A percentile compares a stretch with the other conserved stretches of the same genome.
These are phyloP conservation scores for Talaromyces pinophilus DNA, from an alignment of 2,329 filamentous ascomycete genomes.

Conservation along the genomic window DNA sequence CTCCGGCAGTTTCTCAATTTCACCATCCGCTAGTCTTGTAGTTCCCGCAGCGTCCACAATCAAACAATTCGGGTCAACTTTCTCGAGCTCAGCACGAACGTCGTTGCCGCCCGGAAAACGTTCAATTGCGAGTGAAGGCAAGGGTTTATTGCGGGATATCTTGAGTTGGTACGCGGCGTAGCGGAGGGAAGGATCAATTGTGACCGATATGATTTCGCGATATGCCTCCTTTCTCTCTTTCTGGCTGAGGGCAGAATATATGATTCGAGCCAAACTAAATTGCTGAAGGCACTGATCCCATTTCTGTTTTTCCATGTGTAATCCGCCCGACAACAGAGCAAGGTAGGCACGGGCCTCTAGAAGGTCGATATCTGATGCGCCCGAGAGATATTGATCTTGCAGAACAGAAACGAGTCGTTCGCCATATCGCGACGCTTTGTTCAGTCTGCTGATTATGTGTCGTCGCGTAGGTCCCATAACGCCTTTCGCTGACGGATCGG, in stretches of 20 bases:
- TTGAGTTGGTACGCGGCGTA: conserved; percentile 93
- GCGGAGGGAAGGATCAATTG: conserved; percentile 87
- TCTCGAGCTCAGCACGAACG: conserved; percentile 68
- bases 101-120: conserved; percentile 68
- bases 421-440: conserved; percentile 74
- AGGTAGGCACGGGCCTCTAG: conserved; percentile 86
- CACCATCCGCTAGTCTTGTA: conserved; percentile 48
- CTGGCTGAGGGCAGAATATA: conserved; percentile 75
- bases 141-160: conserved; percentile 79
- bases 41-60: conserved; percentile 58
- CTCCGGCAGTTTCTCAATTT: conserved; percentile 60
- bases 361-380: conserved; percentile 69
- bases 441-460: conserved; percentile 84
- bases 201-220: conserved; percentile 81
- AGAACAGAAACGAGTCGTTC: conserved; percentile 68
- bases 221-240: conserved; percentile 71
- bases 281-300: conserved; percentile 77
- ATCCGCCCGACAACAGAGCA: conserved; percentile 71
- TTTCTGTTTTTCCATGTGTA: conserved; percentile 81
- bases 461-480: conserved; percentile 77
- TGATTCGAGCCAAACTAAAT: conserved; percentile 75
- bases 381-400: conserved; percentile 61
- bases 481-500: conserved; percentile 70
- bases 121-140: conserved; percentile 74
- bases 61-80: conserved; percentile 68